Percentiles rank a stretch among this genome's conserved stretches.
Conservation (phyloP, 371 early-diverging fungal species). For the Circinella umbellata region DNA sequence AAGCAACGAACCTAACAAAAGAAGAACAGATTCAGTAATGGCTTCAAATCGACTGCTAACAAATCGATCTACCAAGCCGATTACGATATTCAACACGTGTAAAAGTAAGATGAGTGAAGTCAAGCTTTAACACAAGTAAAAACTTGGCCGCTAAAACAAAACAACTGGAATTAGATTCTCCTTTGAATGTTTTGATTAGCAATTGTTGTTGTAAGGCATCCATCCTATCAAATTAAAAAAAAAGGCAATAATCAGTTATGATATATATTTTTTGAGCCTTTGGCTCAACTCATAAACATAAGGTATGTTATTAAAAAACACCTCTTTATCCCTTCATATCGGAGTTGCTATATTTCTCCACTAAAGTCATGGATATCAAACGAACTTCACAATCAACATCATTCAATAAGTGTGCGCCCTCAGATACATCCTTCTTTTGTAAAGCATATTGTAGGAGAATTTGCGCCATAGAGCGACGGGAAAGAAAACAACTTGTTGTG, state of each 20-base stretch:
- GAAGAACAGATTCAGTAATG: slow-evolving; percentile 47
- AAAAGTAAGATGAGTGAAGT: slow-evolving; percentile 29
- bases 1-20: slow-evolving; percentile 47
- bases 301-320: slow-evolving; percentile 1
- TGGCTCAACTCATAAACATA: no score
- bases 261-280: background rate
- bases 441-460: slow-evolving; percentile 40
- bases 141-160: slow-evolving; percentile 53
- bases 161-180: slow-evolving; percentile 58
- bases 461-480: slow-evolving; percentile 51
- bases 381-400: slow-evolving; percentile 69
- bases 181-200: slow-evolving; percentile 52
- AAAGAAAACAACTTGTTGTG: slow-evolving; percentile 30
- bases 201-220: slow-evolving; percentile 42
- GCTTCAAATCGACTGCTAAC: slow-evolving; percentile 33
- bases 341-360: slow-evolving; percentile 23
- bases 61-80: slow-evolving; percentile 34
- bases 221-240: slow-evolving; percentile 12
- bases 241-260: background rate
- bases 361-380: slow-evolving; percentile 50
- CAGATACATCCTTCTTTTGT: slow-evolving; percentile 17
- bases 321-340: slow-evolving; percentile 15
- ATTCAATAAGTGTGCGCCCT: slow-evolving; percentile 30
- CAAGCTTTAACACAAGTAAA: slow-evolving; percentile 33
- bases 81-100: slow-evolving; percentile 45